Conservation (phyloP, 2,329 filamentous ascomycete species). For the Uncinocarpus reesii region DNA sequence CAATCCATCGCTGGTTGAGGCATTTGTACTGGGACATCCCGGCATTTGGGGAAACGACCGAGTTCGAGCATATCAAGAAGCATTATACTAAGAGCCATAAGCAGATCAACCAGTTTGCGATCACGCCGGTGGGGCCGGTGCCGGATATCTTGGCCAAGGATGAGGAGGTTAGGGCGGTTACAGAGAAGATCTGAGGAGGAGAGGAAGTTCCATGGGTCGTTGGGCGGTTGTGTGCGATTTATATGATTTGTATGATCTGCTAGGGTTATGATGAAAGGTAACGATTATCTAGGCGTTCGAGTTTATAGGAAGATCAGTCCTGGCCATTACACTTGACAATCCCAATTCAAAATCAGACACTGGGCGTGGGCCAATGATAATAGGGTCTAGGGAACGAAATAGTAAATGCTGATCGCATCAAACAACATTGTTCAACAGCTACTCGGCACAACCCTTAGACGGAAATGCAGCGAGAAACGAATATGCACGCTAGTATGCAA, state of each 20-base stretch:
- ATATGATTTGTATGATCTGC: too few relatives aligned
- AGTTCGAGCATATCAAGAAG: conserved; percentile 92
- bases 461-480: too few relatives aligned
- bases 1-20: conserved; percentile 69
- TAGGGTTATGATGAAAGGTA: too few relatives aligned
- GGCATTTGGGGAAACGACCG: conserved; percentile 71
- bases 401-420: not conserved
- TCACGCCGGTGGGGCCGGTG: conserved; percentile 75
- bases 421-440: too few relatives aligned
- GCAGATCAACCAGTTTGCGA: conserved; percentile 56
- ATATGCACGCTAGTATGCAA: conserved; percentile 4
- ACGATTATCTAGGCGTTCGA: too few relatives aligned
- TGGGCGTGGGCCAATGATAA: not conserved
- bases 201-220: too few relatives aligned
- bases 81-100: conserved; percentile 57
- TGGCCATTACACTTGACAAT: too few relatives aligned
- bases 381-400: not conserved
- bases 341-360: not conserved
- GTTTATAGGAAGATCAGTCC: too few relatives aligned
- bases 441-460: too few relatives aligned
- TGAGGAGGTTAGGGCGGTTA: conserved; percentile 55
- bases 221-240: too few relatives aligned
- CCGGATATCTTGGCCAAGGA: conserved; percentile 69
- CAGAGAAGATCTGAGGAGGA: not conserved
- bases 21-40: conserved; percentile 72